Evolutionary conservation across 805 yeast genomes (phyloP).

Genomic region (Tetrapisispora pingtungensis): DNA sequence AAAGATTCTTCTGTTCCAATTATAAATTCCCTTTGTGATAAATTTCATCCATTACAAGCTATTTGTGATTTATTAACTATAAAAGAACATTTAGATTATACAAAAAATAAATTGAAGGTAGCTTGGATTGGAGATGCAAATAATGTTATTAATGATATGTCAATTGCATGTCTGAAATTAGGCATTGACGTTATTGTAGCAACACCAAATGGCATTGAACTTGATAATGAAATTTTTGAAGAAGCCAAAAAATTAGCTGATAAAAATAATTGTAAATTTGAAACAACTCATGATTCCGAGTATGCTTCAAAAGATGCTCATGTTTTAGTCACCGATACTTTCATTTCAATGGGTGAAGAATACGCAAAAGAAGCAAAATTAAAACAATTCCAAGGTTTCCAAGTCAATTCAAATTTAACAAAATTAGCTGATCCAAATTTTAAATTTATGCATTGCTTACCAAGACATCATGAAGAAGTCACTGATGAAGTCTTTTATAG

Average conservation of each 20-base stretch:
- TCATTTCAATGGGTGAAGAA: conserved; percentile 98
- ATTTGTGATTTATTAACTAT: conserved; percentile 84
- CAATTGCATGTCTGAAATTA: conserved; percentile 73
- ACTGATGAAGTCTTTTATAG: conserved; percentile 86
- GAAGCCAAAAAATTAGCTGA: conserved; percentile 45
- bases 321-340: conserved; percentile 88
- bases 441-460: conserved; percentile 96
- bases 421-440: conserved; percentile 53
- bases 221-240: conserved; percentile 44
- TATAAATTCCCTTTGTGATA: conserved; percentile 88
- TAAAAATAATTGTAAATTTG: conserved; percentile 35
- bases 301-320: conserved; percentile 66
- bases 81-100: conserved; percentile 40
- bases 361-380: conserved; percentile 60
- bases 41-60: conserved; percentile 90
- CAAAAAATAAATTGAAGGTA: conserved; percentile 46
- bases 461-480: conserved; percentile 92
- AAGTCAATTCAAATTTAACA: conserved; percentile 61
- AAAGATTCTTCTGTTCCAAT: conserved; percentile 80
- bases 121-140: conserved; percentile 98
- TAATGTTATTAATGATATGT: conserved; percentile 88
- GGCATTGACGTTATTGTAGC: conserved; percentile 49
- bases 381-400: conserved; percentile 78
- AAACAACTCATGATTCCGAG: conserved; percentile 61
- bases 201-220: conserved; percentile 24